These are phyloP conservation scores for Amphibolis antarctica DNA, from an alignment of 106 monocot species.

Conservation along the genomic window DNA sequence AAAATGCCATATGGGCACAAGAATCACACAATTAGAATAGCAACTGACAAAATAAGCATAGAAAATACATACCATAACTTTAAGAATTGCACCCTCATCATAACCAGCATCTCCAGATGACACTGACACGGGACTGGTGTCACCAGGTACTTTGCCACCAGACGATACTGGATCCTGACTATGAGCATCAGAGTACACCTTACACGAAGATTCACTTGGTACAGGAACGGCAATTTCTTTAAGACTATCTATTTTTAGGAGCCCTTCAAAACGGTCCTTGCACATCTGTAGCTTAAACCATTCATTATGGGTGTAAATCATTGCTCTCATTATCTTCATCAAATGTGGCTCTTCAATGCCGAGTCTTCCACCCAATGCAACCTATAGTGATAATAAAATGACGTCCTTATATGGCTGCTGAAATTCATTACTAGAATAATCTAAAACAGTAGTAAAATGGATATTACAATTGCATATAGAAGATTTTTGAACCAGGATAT, in stretches of 20 bases:
- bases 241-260: slow-evolving; percentile 66
- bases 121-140: slow-evolving; percentile 44
- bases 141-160: slow-evolving; percentile 38
- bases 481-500: background rate
- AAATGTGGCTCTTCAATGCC: slow-evolving; percentile 91
- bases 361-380: slow-evolving; percentile 68
- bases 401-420: background rate
- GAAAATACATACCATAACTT: slow-evolving; percentile 83
- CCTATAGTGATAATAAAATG: slow-evolving; percentile 22
- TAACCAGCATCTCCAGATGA: slow-evolving; percentile 36
- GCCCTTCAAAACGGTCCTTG: slow-evolving; percentile 78
- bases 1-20: background rate
- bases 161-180: slow-evolving; percentile 44
- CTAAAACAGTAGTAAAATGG: no score
- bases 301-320: slow-evolving; percentile 70
- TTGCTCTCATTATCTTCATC: slow-evolving; percentile 86
- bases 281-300: slow-evolving; percentile 99
- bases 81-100: slow-evolving; percentile 83
- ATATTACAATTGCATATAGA: no score
- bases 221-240: slow-evolving; percentile 41
- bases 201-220: slow-evolving; percentile 11
- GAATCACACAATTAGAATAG: background rate
- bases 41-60: background rate
- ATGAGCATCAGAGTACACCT: slow-evolving; percentile 27
- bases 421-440: no score